Evolutionary conservation across 306 rosid species (phyloP).

Genomic region (peach (Prunus persica)): DNA sequence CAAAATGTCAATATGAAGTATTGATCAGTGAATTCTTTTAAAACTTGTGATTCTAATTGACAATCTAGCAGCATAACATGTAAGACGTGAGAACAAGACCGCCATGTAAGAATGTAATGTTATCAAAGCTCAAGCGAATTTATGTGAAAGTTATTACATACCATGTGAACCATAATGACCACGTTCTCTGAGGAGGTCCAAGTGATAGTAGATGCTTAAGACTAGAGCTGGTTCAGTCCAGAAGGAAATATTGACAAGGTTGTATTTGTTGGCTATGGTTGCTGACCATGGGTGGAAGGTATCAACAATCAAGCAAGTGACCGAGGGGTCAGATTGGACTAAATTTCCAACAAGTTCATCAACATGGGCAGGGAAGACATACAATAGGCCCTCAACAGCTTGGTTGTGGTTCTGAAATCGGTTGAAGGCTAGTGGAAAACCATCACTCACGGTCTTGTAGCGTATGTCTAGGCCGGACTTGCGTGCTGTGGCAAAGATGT

Average conservation of each 20-base stretch:
- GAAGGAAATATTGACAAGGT: slow-evolving; percentile 33
- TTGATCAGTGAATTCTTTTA: too few relatives aligned
- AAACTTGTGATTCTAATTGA: too few relatives aligned
- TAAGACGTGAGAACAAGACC: too few relatives aligned
- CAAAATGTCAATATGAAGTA: too few relatives aligned
- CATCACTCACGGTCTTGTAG: slow-evolving; percentile 31
- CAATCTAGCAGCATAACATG: too few relatives aligned
- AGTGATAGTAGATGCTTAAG: slow-evolving; percentile 22
- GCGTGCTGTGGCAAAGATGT: slow-evolving; percentile 27
- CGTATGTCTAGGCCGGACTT: slow-evolving; percentile 30
- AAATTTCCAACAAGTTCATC: slow-evolving; percentile 31
- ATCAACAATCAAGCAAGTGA: slow-evolving; percentile 35
- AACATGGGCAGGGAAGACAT: slow-evolving; percentile 29
- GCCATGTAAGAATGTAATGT: background rate
- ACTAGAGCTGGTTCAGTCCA: slow-evolving; percentile 40
- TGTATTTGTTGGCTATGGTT: slow-evolving; percentile 22
- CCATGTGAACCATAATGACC: slow-evolving; percentile 30
- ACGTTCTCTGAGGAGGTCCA: slow-evolving; percentile 28
- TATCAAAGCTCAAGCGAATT: slow-evolving; percentile 3
- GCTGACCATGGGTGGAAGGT: slow-evolving; percentile 21
- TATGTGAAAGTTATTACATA: background rate
- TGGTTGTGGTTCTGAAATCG: slow-evolving; percentile 18
- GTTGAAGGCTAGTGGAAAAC: slow-evolving; percentile 25
- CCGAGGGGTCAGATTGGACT: slow-evolving; percentile 16
- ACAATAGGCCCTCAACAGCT: background rate